phyloP scores from a whole-genome alignment of 2,329 filamentous ascomycete species.

The Hypomyces rosellus region DNA sequence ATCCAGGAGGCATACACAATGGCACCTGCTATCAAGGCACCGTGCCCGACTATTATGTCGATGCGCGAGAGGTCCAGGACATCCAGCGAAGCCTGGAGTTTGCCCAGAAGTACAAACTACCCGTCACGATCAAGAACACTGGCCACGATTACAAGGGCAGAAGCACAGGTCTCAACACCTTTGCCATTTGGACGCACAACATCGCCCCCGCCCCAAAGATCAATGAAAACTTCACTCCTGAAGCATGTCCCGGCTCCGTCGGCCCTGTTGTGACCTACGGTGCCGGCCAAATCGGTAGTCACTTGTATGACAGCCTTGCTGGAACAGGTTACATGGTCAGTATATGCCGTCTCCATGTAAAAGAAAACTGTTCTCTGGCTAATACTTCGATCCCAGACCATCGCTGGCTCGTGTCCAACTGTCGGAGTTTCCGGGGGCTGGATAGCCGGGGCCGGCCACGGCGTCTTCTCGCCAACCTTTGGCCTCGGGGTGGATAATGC shows the following conservation, averaged over 20 bases:
- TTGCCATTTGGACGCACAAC: conserved; percentile 11
- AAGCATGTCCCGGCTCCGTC: too few species aligned
- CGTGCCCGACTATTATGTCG: too few species aligned
- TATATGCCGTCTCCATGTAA: too few species aligned
- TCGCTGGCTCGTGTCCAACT: conserved; percentile 10
- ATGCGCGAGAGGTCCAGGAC: neutral
- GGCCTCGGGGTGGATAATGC: conserved; percentile 34
- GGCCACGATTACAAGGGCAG: conserved; percentile 10
- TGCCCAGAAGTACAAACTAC: conserved; percentile 5
- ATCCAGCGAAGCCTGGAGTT: conserved; percentile 6
- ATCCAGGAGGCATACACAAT: neutral
- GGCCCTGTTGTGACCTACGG: too few species aligned
- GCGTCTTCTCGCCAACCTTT: conserved; percentile 36
- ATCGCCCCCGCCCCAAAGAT: conserved; percentile 2
- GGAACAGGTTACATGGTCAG: too few species aligned
- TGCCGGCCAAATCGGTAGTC: too few species aligned
- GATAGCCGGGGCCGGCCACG: conserved; percentile 41
- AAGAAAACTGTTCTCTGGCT: too few species aligned
- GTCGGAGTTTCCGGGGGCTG: conserved; percentile 24
- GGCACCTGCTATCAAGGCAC: neutral
- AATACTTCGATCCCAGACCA: neutral
- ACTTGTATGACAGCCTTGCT: too few species aligned
- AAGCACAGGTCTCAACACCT: conserved; percentile 4
- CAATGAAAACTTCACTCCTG: conserved; percentile 2
- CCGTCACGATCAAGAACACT: conserved; percentile 10